Evolutionary conservation across 1,139 yeast species (phyloP).

Genomic region (Taiozyma sp.): DNA sequence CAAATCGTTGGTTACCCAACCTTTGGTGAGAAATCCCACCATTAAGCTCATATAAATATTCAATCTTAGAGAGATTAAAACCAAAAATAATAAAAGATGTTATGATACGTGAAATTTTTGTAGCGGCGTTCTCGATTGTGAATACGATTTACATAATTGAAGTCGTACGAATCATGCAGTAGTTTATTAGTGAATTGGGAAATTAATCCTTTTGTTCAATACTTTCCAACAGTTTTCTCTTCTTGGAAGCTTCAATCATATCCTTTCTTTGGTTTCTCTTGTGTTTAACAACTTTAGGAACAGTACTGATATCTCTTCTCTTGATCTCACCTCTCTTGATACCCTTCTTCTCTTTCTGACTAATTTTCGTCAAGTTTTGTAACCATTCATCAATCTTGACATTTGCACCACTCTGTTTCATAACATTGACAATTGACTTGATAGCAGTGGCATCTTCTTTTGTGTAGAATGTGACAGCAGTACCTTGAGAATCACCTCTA

Average conservation of each 20-base stretch:
- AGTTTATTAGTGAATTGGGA: too few species aligned
- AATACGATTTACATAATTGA: not conserved
- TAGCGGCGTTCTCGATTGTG: not conserved
- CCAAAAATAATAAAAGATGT: not conserved
- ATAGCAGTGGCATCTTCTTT: slow-evolving; percentile 77
- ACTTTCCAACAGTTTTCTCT: slow-evolving; percentile 34
- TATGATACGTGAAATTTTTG: not conserved
- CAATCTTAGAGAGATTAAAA: not conserved
- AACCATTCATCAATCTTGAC: slow-evolving; percentile 67
- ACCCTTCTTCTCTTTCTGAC: slow-evolving; percentile 58
- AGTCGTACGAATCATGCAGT: not conserved
- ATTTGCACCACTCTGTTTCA: slow-evolving; percentile 83
- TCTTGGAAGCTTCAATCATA: slow-evolving; percentile 79
- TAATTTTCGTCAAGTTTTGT: slow-evolving; percentile 64
- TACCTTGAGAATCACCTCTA: slow-evolving; percentile 84
- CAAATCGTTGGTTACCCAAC: slow-evolving; percentile 76
- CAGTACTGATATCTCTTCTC: slow-evolving; percentile 79
- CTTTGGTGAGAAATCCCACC: slow-evolving; percentile 14
- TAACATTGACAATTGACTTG: slow-evolving; percentile 84
- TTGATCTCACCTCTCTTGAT: slow-evolving; percentile 57
- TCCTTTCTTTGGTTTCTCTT: slow-evolving; percentile 59
- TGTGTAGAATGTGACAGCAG: slow-evolving; percentile 88
- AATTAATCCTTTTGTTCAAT: not conserved
- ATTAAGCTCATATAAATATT: slow-evolving; percentile 1
- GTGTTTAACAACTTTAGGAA: slow-evolving; percentile 62